Conservation (phyloP, 495 filamentous ascomycete species). For the Tuber borchii region DNA sequence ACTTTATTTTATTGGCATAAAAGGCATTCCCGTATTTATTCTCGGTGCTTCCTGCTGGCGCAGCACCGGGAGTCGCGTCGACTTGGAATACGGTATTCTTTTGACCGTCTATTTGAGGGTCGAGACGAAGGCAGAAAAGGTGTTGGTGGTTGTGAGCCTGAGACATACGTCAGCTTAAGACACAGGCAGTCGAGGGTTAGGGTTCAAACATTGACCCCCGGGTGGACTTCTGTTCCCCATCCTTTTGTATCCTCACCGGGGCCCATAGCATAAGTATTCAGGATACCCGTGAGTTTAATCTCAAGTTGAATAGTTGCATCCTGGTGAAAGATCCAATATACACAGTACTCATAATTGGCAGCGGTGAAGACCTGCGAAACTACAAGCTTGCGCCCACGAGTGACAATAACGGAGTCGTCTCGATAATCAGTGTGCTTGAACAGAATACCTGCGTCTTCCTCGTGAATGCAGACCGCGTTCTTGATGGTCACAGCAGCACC, state of each 20-base stretch:
- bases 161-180: conserved; percentile 39
- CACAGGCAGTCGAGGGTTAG: conserved; percentile 8
- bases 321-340: conserved; percentile 90
- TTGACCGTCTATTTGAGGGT: conserved; percentile 82
- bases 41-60: conserved; percentile 67
- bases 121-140: conserved; percentile 84
- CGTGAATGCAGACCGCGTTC: conserved; percentile 95
- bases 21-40: conserved; percentile 95
- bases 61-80: conserved; percentile 60
- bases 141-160: conserved; percentile 85
- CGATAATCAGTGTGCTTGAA: conserved; percentile 98
- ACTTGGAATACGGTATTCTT: conserved; percentile 80
- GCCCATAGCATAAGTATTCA: conserved; percentile 85
- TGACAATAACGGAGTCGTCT: conserved; percentile 79
- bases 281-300: conserved; percentile 89
- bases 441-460: conserved; percentile 87
- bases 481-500: conserved; percentile 74
- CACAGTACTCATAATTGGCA: conserved; percentile 95
- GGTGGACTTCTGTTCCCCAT: conserved; percentile 92
- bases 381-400: conserved; percentile 78
- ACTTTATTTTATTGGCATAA: conserved; percentile 80
- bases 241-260: conserved; percentile 77
- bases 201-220: conserved; percentile 61
- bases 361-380: conserved; percentile 93
- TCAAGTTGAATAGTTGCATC: conserved; percentile 91